A percentile compares a stretch with the other conserved stretches of the same genome.
phyloP scores from a whole-genome alignment of 2,329 filamentous ascomycete species.

The Bipolaris zeicola region DNA sequence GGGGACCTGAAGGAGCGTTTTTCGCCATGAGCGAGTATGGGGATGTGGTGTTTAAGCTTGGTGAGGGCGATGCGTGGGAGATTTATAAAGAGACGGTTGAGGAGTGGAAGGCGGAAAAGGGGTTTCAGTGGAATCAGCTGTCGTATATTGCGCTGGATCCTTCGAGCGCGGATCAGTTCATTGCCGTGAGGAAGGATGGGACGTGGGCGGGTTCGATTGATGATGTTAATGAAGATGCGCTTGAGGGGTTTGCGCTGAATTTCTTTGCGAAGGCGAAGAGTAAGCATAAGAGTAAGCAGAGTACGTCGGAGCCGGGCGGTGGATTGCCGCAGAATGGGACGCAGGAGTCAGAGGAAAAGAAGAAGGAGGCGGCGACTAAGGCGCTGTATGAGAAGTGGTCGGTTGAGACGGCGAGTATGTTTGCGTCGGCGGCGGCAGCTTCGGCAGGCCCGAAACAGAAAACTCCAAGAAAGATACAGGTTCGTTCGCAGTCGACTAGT shows the following conservation, averaged over 20 bases:
- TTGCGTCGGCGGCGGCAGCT: slow-evolving; percentile 37
- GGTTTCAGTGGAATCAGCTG: slow-evolving; percentile 40
- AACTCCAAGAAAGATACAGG: slow-evolving; percentile 31
- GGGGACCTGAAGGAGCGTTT: slow-evolving; percentile 40
- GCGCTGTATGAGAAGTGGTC: slow-evolving; percentile 41
- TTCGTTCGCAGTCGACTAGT: slow-evolving; percentile 38
- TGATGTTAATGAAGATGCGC: slow-evolving; percentile 40
- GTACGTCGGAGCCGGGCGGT: slow-evolving; percentile 6
- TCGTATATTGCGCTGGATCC: slow-evolving; percentile 41
- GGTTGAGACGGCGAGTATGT: slow-evolving; percentile 28
- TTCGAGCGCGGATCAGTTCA: slow-evolving; percentile 39
- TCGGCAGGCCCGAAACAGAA: slow-evolving; percentile 22
- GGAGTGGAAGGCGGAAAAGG: slow-evolving; percentile 41
- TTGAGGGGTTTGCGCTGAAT: slow-evolving; percentile 39
- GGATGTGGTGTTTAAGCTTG: slow-evolving; percentile 36
- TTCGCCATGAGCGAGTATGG: slow-evolving; percentile 48
- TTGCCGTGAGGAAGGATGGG: slow-evolving; percentile 42
- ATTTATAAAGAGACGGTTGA: slow-evolving; percentile 44
- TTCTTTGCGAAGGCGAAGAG: slow-evolving; percentile 33
- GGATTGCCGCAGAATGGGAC: slow-evolving; percentile 4
- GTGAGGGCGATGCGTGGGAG: slow-evolving; percentile 32
- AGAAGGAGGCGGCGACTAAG: slow-evolving; percentile 28
- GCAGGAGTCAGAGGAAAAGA: slow-evolving; percentile 5
- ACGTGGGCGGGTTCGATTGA: slow-evolving; percentile 46
- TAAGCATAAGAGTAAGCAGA: slow-evolving; percentile 25